Evolutionary conservation across 2,329 filamentous ascomycete species (phyloP), one percentile per base, ranked within the genome.

Genomic region (Trichoderma sp.): DNA sequence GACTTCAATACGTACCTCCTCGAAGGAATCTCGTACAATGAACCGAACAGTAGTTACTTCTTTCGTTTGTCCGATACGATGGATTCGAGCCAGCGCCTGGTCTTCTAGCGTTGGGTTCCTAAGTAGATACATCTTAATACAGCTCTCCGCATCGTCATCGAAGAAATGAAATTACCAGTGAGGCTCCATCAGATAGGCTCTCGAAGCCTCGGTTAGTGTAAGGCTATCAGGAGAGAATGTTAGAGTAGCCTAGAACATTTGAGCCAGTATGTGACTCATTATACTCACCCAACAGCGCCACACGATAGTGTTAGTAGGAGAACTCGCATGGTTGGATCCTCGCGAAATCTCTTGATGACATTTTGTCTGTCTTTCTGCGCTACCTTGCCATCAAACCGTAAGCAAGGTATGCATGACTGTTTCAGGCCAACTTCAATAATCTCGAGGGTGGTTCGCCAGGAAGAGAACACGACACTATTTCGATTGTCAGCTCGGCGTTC

Each of bases 241-340:
- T 59, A 63, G 49, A 13, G 37, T 37, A 5, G 26, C 11, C 18
- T n/a, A 26, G 8, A 39, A 49, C n/a, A 6, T 13, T n/a, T 8
- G 21, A 21, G n/a, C 0, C 2, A 10, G n/a, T 24, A 18, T 39
- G 13, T 16, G 1, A 39, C 21, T 2, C 14, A 18, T 46, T 7
- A n/a, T 2, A 60, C 81, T 74, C 73, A 84, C 83, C 85, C 84
- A 26, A 83, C 81, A n/a, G 83, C 83, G 43, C 83, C 85, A 64
- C 85, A 87, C 0, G 81, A 81, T 1, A 86, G 74, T 0, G 84
- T 85, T 1, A 86, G 73, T 0, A 87, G 77, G 66, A 85, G 79
- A 4, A 86, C 81, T 0, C 76, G 74, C 4, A 83, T 72, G 0
- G 43, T 68, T 0, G 78, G 73, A 11, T 86, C 78, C 0, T 59